Evolutionary conservation across 192 early-diverging fungal genomes (phyloP).

Genomic region (Coemansia sp.): DNA sequence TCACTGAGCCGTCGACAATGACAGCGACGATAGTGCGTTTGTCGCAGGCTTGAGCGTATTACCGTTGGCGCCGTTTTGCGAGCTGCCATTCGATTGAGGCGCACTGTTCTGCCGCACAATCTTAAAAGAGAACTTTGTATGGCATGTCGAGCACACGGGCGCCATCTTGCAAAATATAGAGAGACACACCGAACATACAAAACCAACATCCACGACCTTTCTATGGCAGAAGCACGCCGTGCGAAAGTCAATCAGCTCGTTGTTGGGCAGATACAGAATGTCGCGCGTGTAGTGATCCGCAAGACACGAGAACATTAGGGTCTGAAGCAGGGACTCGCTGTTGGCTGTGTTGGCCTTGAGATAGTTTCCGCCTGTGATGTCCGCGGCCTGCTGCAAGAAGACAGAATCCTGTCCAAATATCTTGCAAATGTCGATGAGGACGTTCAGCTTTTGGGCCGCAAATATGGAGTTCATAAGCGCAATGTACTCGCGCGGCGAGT

Average conservation of each 20-base stretch:
- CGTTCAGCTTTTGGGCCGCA: constrained; percentile 87
- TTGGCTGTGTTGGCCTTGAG: constrained; percentile 65
- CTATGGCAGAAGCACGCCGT: constrained; percentile 98
- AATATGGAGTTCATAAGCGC: constrained; percentile 98
- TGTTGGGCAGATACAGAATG: constrained; percentile 69
- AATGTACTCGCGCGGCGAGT: constrained; percentile 88
- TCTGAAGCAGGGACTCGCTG: constrained; percentile 71
- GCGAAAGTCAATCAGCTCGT: constrained; percentile 85
- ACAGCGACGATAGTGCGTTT: background rate
- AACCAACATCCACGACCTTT: constrained; percentile 86
- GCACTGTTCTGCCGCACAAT: constrained; percentile 19
- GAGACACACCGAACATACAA: constrained; percentile 97
- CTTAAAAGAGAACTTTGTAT: constrained; percentile 70
- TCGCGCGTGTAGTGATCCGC: constrained; percentile 76
- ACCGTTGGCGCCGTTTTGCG: constrained; percentile 1
- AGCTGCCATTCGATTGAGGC: constrained; percentile 13
- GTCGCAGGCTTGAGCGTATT: constrained; percentile 4
- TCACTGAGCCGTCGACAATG: background rate
- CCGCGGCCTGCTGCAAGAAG: constrained; percentile 90
- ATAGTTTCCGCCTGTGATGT: constrained; percentile 86
- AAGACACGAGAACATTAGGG: constrained; percentile 77
- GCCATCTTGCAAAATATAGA: constrained; percentile 79
- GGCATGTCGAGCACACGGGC: constrained; percentile 77
- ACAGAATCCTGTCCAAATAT: constrained; percentile 74
- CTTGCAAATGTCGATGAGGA: constrained; percentile 90